A percentile compares a stretch with the other conserved stretches of the same genome.
Conservation (phyloP, 768 basidiomycete species). For the Termitomyces sp. region DNA sequence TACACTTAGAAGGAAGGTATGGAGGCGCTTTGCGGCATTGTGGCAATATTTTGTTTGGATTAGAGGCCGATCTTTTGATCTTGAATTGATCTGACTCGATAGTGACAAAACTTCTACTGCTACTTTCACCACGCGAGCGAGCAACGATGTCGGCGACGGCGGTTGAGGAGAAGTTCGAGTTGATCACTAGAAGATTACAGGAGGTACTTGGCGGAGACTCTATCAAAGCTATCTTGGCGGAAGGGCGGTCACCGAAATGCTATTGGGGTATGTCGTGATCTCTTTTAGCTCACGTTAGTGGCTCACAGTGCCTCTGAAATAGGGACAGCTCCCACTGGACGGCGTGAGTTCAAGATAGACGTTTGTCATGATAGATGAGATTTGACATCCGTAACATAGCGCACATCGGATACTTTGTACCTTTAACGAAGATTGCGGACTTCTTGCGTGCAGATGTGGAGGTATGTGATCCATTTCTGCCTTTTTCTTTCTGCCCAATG, state of each 20-base stretch:
- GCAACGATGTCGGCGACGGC: constrained; percentile 13
- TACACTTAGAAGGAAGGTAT: too few relatives aligned
- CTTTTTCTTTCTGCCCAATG: neutral
- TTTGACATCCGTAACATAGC: constrained; percentile 40
- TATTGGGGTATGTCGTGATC: constrained; percentile 77
- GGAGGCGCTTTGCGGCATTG: too few relatives aligned
- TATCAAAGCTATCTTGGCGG: constrained; percentile 73
- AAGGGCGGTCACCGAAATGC: constrained; percentile 72
- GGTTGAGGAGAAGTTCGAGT: constrained; percentile 56
- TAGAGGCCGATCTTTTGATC: neutral
- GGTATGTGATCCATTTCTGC: constrained; percentile 26
- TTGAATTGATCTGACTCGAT: neutral
- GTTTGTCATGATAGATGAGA: neutral
- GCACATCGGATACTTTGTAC: constrained; percentile 96
- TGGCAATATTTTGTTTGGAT: neutral
- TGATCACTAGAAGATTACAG: constrained; percentile 81
- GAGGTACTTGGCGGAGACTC: constrained; percentile 85
- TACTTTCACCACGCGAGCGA: neutral
- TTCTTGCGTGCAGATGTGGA: constrained; percentile 91
- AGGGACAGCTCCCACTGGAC: constrained; percentile 92
- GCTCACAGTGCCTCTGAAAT: constrained; percentile 5
- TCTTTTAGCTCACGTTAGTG: constrained; percentile 3
- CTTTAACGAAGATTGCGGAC: constrained; percentile 92
- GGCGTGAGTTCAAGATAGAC: constrained; percentile 56
- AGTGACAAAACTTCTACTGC: neutral